A percentile compares a stretch with the other conserved stretches of the same genome.
These are phyloP conservation scores for Penicillium sp. DNA, from an alignment of 2,329 filamentous ascomycete species.

Conservation along the genomic window DNA sequence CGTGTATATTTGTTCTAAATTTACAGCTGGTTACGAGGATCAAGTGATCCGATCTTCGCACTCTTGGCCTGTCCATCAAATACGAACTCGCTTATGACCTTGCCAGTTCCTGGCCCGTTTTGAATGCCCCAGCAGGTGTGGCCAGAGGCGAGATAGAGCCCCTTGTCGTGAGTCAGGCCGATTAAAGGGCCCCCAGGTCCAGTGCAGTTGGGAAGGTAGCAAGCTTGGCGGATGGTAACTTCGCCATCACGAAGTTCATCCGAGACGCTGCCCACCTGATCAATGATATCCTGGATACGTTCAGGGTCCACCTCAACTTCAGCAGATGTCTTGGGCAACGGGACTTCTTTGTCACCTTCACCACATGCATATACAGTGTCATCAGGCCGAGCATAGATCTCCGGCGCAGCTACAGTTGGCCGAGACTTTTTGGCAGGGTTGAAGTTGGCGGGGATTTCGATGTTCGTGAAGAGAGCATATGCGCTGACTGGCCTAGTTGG, in stretches of 20 bases:
- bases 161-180: constrained; percentile 69
- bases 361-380: constrained; percentile 92
- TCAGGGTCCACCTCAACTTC: constrained; percentile 71
- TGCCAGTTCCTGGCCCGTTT: constrained; percentile 85
- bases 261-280: constrained; percentile 63
- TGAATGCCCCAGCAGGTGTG: constrained; percentile 99
- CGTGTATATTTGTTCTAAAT: neutral
- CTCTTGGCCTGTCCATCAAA: constrained; percentile 70
- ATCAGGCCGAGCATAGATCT: constrained; percentile 89
- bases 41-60: constrained; percentile 63
- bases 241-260: constrained; percentile 64
- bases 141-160: constrained; percentile 77
- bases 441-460: constrained; percentile 68
- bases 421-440: constrained; percentile 49
- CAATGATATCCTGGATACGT: constrained; percentile 80
- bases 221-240: constrained; percentile 77
- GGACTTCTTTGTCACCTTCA: constrained; percentile 73
- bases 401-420: constrained; percentile 69
- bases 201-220: constrained; percentile 79
- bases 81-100: constrained; percentile 74
- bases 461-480: constrained; percentile 71
- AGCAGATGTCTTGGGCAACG: constrained; percentile 72
- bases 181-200: constrained; percentile 69
- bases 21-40: constrained; percentile 60
- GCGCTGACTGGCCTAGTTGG: constrained; percentile 52